Conservation (phyloP, 495 filamentous ascomycete species). For the Lasiosphaeria ovina region DNA sequence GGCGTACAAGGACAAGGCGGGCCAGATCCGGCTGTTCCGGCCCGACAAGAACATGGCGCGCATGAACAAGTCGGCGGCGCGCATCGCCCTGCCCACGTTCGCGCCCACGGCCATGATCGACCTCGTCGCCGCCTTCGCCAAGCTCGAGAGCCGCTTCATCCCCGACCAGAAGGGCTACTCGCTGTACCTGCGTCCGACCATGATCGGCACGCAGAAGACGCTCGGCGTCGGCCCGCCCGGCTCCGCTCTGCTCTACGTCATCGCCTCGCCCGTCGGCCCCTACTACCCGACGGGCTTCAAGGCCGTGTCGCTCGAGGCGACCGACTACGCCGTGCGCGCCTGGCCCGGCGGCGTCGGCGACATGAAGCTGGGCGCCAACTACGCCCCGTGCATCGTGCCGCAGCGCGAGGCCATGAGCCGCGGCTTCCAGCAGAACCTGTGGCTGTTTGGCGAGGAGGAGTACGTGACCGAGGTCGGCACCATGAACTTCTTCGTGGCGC, state of each 20-base stretch:
- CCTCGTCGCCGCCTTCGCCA: constrained; percentile 74
- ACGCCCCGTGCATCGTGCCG: constrained; percentile 92
- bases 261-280: constrained; percentile 93
- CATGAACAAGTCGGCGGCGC: constrained; percentile 80
- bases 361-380: constrained; percentile 98
- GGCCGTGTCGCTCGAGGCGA: constrained; percentile 89
- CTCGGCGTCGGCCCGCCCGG: constrained; percentile 89
- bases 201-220: constrained; percentile 94
- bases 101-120: constrained; percentile 67
- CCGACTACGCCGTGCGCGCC: constrained; percentile 89
- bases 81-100: constrained; percentile 89
- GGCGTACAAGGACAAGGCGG: constrained; percentile 80
- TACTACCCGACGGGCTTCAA: constrained; percentile 99
- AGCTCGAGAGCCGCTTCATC: constrained; percentile 84
- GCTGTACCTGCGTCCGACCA: constrained; percentile 89
- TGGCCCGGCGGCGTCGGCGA: constrained; percentile 97
- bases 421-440: constrained; percentile 97
- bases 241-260: constrained; percentile 86
- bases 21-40: constrained; percentile 82
- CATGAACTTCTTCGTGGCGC: constrained; percentile 92
- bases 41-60: constrained; percentile 95
- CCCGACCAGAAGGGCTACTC: constrained; percentile 82
- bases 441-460: constrained; percentile 93
- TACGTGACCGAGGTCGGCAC: constrained; percentile 95
- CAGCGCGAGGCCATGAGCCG: constrained; percentile 84